Evolutionary conservation across 345 rosid species (phyloP), one percentile per base, ranked within the genome.

Genomic region (Eucalyptus curtisii): DNA sequence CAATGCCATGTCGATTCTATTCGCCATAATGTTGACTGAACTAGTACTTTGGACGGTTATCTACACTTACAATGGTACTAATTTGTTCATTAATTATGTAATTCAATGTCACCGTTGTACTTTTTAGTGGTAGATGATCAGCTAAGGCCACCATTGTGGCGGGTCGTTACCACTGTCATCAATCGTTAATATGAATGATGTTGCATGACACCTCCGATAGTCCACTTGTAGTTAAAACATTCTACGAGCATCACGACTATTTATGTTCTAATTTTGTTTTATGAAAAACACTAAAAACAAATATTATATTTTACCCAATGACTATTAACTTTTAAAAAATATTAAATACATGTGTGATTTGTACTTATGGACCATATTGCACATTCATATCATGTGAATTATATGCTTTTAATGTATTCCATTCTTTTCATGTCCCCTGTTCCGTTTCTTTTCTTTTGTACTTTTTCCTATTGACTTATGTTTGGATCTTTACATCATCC

Each of bases 101-200:
- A 22, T 24, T 76, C 8, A 4, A 40, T 40, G 15, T 76, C 84
- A 20, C 3, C 5, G 5, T 3, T 11, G 15, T 76, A 40, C 30
- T 3, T 76, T 76, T 76, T 20, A 6, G 4, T 7, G 2, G 84
- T 76, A 76, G 47, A 76, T 37, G 84, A 40, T 40, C 15, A 76
- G 14, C 24, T 76, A 76, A 76, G 84, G 84, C 25, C 24, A 8
- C 2, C 13, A 17, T 68, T 17, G 3, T 37, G 82, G 47, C 3
- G 1, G 82, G 47, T 37, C 3, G 0, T 37, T 3, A 4, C 82
- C 47, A 11, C 27, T 5, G 0, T 11, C 82, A 22, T 20, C 2
- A 1, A 3, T 76, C 2, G 4, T 8, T 20, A 37, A 6, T 20
- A 76, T 20, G 47, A 76, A 76, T 20, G 13, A 71, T 22, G 47